phyloP scores from a whole-genome alignment of 2,329 filamentous ascomycete genomes.

The Exophiala viscosa region DNA sequence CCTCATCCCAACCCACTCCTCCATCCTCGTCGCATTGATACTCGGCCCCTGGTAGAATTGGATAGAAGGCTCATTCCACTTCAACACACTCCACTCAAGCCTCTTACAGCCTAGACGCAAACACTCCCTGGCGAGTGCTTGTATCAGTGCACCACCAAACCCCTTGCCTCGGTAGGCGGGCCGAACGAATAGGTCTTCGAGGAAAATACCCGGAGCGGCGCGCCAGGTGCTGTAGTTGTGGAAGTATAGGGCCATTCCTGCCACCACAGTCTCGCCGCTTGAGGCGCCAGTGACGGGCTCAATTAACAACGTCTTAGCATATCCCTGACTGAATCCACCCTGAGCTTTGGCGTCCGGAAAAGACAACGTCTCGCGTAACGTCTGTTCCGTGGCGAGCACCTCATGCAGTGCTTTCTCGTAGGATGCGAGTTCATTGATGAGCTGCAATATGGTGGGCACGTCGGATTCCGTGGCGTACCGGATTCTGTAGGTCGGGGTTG shows the following conservation, averaged over 20 bases:
- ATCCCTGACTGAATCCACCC: slow-evolving; percentile 45
- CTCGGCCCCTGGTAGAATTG: slow-evolving; percentile 64
- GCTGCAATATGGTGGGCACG: slow-evolving; percentile 70
- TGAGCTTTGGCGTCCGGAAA: slow-evolving; percentile 55
- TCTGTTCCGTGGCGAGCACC: slow-evolving; percentile 74
- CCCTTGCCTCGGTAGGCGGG: slow-evolving; percentile 67
- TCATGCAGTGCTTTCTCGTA: slow-evolving; percentile 75
- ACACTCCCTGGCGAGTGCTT: slow-evolving; percentile 74
- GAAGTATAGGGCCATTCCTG: slow-evolving; percentile 85
- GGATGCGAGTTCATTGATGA: slow-evolving; percentile 80
- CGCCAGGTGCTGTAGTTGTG: slow-evolving; percentile 96
- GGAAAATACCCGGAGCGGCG: slow-evolving; percentile 79
- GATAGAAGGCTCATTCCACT: slow-evolving; percentile 89
- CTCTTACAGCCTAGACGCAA: slow-evolving; percentile 67
- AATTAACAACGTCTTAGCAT: slow-evolving; percentile 72
- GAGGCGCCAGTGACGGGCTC: slow-evolving; percentile 42
- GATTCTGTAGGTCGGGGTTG: slow-evolving; percentile 24
- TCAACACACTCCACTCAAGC: slow-evolving; percentile 86
- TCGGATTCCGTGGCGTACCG: slow-evolving; percentile 52
- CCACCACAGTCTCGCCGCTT: slow-evolving; percentile 43
- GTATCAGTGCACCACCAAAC: slow-evolving; percentile 73
- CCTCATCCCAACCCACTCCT: slow-evolving; percentile 51
- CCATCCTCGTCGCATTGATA: slow-evolving; percentile 43
- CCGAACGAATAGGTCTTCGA: slow-evolving; percentile 88
- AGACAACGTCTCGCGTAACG: slow-evolving; percentile 70